These are phyloP conservation scores for Dendrothele bispora DNA, from an alignment of 768 basidiomycete genomes.

Conservation along the genomic window DNA sequence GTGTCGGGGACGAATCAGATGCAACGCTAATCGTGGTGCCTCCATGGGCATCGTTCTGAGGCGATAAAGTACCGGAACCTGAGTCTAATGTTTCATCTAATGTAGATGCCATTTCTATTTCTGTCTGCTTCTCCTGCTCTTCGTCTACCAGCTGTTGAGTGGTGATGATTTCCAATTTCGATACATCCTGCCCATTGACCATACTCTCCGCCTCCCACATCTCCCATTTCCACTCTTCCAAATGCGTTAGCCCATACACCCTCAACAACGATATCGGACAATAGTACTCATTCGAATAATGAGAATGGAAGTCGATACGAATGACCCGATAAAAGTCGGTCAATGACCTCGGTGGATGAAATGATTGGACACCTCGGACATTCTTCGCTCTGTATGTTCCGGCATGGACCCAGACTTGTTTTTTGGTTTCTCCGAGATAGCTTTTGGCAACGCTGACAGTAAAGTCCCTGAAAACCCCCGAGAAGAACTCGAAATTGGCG, in stretches of 20 bases:
- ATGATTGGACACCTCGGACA: slow-evolving; percentile 87
- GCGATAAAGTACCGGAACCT: too few species aligned
- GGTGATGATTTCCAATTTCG: too few species aligned
- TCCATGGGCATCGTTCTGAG: too few species aligned
- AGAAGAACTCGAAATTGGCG: slow-evolving; percentile 98
- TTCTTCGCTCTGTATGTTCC: slow-evolving; percentile 89
- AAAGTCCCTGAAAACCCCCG: slow-evolving; percentile 93
- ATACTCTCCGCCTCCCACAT: slow-evolving; percentile 75
- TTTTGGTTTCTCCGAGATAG: slow-evolving; percentile 57
- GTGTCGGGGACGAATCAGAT: too few species aligned
- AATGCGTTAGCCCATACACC: slow-evolving; percentile 93
- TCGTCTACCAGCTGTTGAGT: too few species aligned
- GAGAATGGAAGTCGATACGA: slow-evolving; percentile 89
- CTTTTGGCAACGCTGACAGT: slow-evolving; percentile 85
- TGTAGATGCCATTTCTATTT: too few species aligned
- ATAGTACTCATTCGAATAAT: slow-evolving; percentile 94
- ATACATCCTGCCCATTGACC: too few species aligned
- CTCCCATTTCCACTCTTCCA: slow-evolving; percentile 96
- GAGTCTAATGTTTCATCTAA: too few species aligned
- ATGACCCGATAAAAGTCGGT: slow-evolving; percentile 91
- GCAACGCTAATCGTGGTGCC: too few species aligned
- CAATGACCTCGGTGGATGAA: slow-evolving; percentile 72
- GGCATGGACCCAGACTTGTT: slow-evolving; percentile 67
- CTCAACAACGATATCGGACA: slow-evolving; percentile 92
- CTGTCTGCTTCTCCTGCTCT: too few species aligned